Evolutionary conservation across 164 flowering plant genomes (phyloP).

Genomic region (Nymphaea thermarum): DNA sequence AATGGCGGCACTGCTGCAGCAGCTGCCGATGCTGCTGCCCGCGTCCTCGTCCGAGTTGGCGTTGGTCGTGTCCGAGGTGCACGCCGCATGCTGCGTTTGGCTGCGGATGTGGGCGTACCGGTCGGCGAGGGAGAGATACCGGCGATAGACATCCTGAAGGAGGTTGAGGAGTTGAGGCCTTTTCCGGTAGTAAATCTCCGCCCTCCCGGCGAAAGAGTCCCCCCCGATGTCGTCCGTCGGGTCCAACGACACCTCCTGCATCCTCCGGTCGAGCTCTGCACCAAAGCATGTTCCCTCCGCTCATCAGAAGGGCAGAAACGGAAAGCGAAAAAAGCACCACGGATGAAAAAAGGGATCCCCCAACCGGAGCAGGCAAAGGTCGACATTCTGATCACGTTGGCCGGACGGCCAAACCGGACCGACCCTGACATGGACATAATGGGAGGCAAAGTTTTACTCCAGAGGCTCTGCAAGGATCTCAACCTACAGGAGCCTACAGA

Average conservation of each 20-base stretch:
- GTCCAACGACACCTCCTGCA: conserved; percentile 23
- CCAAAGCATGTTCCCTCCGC: neutral
- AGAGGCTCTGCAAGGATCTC: too few relatives aligned
- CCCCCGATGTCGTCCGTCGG: conserved; percentile 15
- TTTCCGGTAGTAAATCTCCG: conserved; percentile 63
- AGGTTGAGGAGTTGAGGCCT: conserved; percentile 66
- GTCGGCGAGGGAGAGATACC: conserved; percentile 45
- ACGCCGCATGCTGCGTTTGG: conserved; percentile 21
- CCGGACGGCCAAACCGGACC: too few relatives aligned
- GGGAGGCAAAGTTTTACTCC: too few relatives aligned
- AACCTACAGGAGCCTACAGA: too few relatives aligned
- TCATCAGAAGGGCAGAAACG: neutral
- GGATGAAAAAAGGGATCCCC: too few relatives aligned
- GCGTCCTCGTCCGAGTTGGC: neutral
- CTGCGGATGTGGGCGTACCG: conserved; percentile 23
- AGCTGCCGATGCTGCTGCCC: neutral
- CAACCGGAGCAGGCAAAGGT: too few relatives aligned
- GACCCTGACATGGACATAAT: too few relatives aligned
- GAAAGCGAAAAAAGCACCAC: neutral
- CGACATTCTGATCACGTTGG: too few relatives aligned
- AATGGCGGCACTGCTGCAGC: too few relatives aligned
- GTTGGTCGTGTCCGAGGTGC: conserved; percentile 3
- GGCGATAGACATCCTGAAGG: conserved; percentile 57
- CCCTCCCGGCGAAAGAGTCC: conserved; percentile 57
- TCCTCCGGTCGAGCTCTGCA: conserved; percentile 41